phyloP scores from a whole-genome alignment of 306 rosid species.

The Pyrus communis region DNA sequence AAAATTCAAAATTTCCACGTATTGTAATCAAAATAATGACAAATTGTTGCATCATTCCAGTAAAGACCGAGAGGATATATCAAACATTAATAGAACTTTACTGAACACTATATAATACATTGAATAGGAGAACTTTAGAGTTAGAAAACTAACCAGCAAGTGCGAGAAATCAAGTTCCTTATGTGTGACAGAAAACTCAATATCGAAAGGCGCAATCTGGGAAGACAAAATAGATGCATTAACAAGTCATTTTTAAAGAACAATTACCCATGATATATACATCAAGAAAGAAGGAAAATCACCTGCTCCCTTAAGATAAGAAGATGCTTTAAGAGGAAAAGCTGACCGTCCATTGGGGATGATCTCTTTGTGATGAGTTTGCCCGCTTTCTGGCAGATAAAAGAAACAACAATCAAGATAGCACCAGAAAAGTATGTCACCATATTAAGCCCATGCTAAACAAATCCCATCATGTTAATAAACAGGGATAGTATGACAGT shows the following conservation, averaged over 20 bases:
- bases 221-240: conserved; percentile 17
- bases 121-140: conserved; percentile 21
- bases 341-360: conserved; percentile 91
- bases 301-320: conserved; percentile 97
- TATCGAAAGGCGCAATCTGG: conserved; percentile 92
- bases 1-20: background rate
- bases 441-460: background rate
- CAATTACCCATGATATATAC: conserved; percentile 1
- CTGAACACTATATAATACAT: background rate
- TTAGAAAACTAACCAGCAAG: conserved; percentile 72
- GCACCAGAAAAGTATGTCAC: background rate
- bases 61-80: background rate
- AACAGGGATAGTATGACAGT: background rate
- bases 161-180: conserved; percentile 99
- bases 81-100: background rate
- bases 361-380: conserved; percentile 84
- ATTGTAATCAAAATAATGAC: background rate
- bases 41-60: background rate
- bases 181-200: conserved; percentile 91
- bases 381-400: conserved; percentile 74
- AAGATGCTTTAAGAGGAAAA: conserved; percentile 93
- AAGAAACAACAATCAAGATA: background rate
- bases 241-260: conserved; percentile 9
- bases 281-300: conserved; percentile 7
- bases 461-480: background rate